These are phyloP conservation scores for Arbutus unedo DNA, from an alignment of 148 eudicot genomes.

Conservation along the genomic window DNA sequence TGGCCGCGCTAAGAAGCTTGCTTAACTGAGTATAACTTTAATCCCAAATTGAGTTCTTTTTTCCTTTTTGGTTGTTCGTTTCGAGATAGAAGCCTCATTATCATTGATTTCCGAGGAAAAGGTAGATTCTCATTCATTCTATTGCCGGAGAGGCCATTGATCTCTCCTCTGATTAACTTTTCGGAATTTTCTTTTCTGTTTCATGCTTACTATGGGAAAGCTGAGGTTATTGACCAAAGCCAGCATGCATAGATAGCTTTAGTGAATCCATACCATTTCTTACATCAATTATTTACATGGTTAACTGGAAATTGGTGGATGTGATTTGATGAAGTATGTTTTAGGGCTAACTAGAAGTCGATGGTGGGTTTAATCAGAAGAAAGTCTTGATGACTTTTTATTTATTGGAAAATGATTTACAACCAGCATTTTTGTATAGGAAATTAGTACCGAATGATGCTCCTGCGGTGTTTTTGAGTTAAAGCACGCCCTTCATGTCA, in stretches of 20 bases:
- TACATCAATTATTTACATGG: neutral
- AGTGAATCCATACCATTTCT: neutral
- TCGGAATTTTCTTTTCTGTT: neutral
- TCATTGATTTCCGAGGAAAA: slow-evolving; percentile 16
- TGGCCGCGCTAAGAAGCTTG: slow-evolving; percentile 90
- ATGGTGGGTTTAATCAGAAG: neutral
- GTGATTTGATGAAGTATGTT: neutral
- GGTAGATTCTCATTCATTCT: slow-evolving; percentile 12
- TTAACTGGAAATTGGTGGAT: neutral
- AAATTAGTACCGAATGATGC: neutral
- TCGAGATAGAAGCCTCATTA: slow-evolving; percentile 8
- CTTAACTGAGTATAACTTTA: slow-evolving; percentile 25
- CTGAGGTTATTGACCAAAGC: neutral
- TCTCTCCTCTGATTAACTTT: slow-evolving; percentile 15
- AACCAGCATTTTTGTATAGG: neutral
- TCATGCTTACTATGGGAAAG: slow-evolving; percentile 10
- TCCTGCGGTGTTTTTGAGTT: neutral
- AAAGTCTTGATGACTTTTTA: neutral
- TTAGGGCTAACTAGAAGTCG: neutral
- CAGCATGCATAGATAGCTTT: neutral
- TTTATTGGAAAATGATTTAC: neutral
- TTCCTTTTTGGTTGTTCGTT: slow-evolving; percentile 12
- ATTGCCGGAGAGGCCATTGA: slow-evolving; percentile 20
- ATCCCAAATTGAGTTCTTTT: slow-evolving; percentile 4
- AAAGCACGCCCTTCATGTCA: neutral